Base-by-base conservation (phyloP, 306 rosid species). In the Cucumis sativus region DNA sequence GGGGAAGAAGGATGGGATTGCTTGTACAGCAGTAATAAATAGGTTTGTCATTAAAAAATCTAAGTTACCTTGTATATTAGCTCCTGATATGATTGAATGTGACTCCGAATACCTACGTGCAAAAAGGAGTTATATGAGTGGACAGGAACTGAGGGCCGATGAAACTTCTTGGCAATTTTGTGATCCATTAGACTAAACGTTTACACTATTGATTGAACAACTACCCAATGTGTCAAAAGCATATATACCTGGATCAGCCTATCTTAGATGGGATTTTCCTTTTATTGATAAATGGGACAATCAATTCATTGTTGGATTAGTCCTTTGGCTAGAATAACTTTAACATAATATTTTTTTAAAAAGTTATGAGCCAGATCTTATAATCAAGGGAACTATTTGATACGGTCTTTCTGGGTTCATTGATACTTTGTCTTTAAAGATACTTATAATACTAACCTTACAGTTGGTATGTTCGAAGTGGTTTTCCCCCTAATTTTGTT, bases 1-100 rank as follows among this genome's bases (percentile, higher is more conserved):
- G 55, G 97, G 97, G 67, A 88, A 77, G 82, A 79, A 88, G 20
- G 98, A 95, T 77, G 97, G 97, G 80, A 72, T 86, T 86, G 75
- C 90, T 78, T 95, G 98, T 78, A 89, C 96, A 8, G 65, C 88
- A 62, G 88, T 84, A 61, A 85, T 92, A 82, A 90, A 92, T 75
- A 91, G 84, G 98, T 93, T 85, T 3, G 91, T 57, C 65, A 76
- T 49, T 47, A 13, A 47, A 58, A 39, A 51, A 17, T 25, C 20
- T 63, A 52, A 4, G 10, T 59, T 51, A 20, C 15, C 37, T 74
- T 61, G 6, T 28, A 54, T 70, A 33, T 18, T 40, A 52, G 23
- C 49, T 72, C 45, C 17, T n/a, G 33, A 20, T 68, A 41, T 68
- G 30, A 69, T 69, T 69, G 57, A 43, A 45, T 69, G 57, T 21